A percentile compares a stretch with the other conserved stretches of the same genome.
These are phyloP conservation scores for Mucor mucedo DNA, from an alignment of 371 early-diverging fungal species.

Conservation along the genomic window DNA sequence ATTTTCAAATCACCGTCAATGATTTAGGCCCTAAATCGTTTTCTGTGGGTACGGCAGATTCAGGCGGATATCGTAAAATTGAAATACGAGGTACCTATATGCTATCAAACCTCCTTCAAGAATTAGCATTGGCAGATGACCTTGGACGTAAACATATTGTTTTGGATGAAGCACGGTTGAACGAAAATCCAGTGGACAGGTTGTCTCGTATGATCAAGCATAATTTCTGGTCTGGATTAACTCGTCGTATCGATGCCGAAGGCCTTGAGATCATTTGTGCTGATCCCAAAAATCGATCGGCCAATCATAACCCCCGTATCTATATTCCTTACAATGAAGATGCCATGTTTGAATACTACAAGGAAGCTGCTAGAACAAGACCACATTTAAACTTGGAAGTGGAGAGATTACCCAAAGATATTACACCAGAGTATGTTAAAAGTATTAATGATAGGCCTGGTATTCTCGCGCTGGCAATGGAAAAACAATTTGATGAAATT, in stretches of 20 bases:
- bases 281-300: conserved; percentile 85
- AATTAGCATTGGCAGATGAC: conserved; percentile 86
- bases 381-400: conserved; percentile 77
- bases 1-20: conserved; percentile 89
- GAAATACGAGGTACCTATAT: conserved; percentile 91
- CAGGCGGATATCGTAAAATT: conserved; percentile 80
- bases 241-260: conserved; percentile 88
- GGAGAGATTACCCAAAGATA: conserved; percentile 77
- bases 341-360: conserved; percentile 77
- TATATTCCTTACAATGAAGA: conserved; percentile 85
- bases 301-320: conserved; percentile 74
- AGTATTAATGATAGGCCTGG: conserved; percentile 85
- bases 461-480: conserved; percentile 81
- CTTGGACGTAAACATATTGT: conserved; percentile 80
- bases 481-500: conserved; percentile 52
- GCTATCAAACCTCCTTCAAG: conserved; percentile 91
- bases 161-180: conserved; percentile 80
- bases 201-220: conserved; percentile 86
- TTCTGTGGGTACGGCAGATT: conserved; percentile 80
- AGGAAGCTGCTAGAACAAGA: conserved; percentile 58
- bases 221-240: conserved; percentile 91
- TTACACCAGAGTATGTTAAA: conserved; percentile 88
- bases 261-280: conserved; percentile 84
- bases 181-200: conserved; percentile 90
- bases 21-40: conserved; percentile 91